These are phyloP conservation scores for Penicillium pulvis DNA, from an alignment of 495 filamentous ascomycete species.

Conservation along the genomic window DNA sequence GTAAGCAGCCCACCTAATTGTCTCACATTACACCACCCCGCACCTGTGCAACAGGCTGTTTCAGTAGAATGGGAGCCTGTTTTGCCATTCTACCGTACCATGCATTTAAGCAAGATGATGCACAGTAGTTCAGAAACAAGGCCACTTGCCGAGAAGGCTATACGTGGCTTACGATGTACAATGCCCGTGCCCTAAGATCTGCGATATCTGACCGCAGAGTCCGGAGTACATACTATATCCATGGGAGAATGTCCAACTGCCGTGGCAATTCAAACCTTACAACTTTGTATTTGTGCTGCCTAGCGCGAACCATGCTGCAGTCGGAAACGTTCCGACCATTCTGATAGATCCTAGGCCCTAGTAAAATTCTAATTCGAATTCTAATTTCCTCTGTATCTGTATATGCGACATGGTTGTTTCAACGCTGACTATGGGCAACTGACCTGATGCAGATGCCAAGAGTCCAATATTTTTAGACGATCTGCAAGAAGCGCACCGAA, in stretches of 20 bases:
- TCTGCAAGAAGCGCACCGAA: neutral
- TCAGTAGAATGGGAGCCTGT: neutral
- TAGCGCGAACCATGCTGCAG: neutral
- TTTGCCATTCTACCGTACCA: neutral
- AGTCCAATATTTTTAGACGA: constrained; percentile 1
- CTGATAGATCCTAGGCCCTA: neutral
- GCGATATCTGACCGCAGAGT: constrained; percentile 2
- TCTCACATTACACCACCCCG: neutral
- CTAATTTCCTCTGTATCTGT: neutral
- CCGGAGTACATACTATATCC: neutral
- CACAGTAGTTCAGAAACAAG: neutral
- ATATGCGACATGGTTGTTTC: neutral
- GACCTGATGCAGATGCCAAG: constrained; percentile 3
- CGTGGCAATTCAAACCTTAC: neutral
- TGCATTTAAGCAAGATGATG: neutral
- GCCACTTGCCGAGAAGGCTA: neutral
- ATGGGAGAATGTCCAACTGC: neutral
- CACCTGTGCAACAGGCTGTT: neutral
- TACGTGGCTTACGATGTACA: neutral
- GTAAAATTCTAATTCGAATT: neutral
- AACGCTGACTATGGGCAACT: neutral
- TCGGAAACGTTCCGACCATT: neutral
- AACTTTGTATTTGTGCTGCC: neutral
- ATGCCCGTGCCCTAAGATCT: neutral
- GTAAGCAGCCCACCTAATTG: neutral